Evolutionary conservation across 2,329 filamentous ascomycete genomes (phyloP), one percentile per base, ranked within the genome.

Genomic region (Penicillium paneum): DNA sequence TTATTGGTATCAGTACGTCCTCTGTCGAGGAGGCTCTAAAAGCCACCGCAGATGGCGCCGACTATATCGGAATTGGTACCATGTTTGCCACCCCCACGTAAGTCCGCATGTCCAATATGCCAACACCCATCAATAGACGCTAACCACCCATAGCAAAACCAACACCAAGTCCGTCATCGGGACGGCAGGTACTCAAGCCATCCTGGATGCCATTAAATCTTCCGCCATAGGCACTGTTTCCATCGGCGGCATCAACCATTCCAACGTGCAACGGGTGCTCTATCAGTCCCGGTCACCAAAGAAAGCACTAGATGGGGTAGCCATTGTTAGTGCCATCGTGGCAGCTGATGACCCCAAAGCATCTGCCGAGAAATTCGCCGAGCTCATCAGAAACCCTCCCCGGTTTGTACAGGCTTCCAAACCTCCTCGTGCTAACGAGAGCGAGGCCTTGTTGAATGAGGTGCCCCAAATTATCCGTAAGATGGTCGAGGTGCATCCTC

Each of bases 21-120:
- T 89, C 83, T 5, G 71, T 84, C 21, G 81, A 86, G 7, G 89
- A 97, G 76, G 90, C 91, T 4, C 72, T 86, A 44, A 77, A 74
- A 51, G 93, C 92, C 0, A 87, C 89, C 55, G 76, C 82, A 47
- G 83, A 82, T 47, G 91, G 91, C n/a, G 91, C 92, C 28, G 86
- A 94, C 71, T 97, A 97, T 72, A 79, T 97, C 5, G 94, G 93
- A 17, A 86, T 97, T 44, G 93, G 94, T 26, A 94, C 93, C 1
- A 84, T 97, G 59, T 97, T 89, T 74, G 84, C 91, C 15, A 97
- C 93, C 0, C 74, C 84, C 45, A 96, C 91, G 82, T 89, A 76
- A 72, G 79, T 75, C n/a, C 31, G 12, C 19, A 39, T 35, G 15
- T 34, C 2, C 17, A 13, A 41, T 21, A 21, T 8, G 15, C 5